Evolutionary conservation across 2,329 filamentous ascomycete species (phyloP).

Genomic region (Xylaria sp.): DNA sequence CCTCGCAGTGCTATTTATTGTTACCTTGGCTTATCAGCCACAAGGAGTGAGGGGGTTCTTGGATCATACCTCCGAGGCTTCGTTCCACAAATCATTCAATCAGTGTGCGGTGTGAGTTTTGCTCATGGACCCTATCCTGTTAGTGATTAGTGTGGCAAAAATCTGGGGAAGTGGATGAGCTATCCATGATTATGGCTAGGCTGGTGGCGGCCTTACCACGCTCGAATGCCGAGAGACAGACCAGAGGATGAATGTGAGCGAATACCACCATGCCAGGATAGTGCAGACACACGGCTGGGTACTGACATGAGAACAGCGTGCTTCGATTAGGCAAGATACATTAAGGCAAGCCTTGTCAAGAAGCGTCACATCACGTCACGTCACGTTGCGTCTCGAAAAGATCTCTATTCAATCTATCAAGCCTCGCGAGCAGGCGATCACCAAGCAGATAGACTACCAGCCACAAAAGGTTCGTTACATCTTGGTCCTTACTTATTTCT

Average conservation of each 20-base stretch:
- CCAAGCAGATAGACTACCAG: not conserved
- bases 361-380: constrained; percentile 16
- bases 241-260: constrained; percentile 4
- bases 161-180: constrained; percentile 34
- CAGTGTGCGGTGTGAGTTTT: not conserved
- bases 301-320: not conserved
- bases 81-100: constrained; percentile 12
- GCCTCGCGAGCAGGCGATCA: constrained; percentile 18
- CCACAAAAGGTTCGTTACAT: constrained; percentile 34
- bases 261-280: not conserved
- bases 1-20: constrained; percentile 7
- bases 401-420: constrained; percentile 15
- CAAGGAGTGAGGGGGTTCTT: constrained; percentile 14
- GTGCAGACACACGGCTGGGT: not conserved
- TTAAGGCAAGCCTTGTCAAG: constrained; percentile 12
- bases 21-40: constrained; percentile 13
- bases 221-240: constrained; percentile 26
- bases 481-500: constrained; percentile 1
- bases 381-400: constrained; percentile 19
- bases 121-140: not conserved
- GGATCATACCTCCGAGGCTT: constrained; percentile 23
- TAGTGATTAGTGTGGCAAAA: constrained; percentile 24
- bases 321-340: constrained; percentile 6
- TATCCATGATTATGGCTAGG: constrained; percentile 26
- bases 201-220: constrained; percentile 7